Evolutionary conservation across 2,329 filamentous ascomycete genomes (phyloP).

Genomic region (Beauveria caledonica): DNA sequence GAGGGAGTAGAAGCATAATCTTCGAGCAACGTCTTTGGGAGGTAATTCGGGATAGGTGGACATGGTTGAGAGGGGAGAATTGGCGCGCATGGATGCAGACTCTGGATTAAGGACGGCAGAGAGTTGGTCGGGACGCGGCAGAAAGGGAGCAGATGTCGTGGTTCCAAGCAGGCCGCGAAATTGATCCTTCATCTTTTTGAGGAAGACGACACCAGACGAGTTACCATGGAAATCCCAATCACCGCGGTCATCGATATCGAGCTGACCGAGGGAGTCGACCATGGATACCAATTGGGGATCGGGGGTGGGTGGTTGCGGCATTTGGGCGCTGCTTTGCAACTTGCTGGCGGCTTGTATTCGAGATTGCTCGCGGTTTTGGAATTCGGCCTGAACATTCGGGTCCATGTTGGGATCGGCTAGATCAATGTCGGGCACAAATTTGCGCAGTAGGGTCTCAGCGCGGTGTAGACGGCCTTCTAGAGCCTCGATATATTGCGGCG

Average conservation of each 20-base stretch:
- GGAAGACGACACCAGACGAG: constrained; percentile 84
- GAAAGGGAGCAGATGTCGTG: constrained; percentile 50
- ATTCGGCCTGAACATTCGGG: constrained; percentile 63
- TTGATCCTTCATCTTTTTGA: constrained; percentile 79
- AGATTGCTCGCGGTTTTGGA: constrained; percentile 46
- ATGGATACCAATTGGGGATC: constrained; percentile 82
- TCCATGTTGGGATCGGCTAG: constrained; percentile 80
- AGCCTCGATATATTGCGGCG: constrained; percentile 87
- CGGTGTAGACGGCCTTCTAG: constrained; percentile 76
- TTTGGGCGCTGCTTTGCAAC: constrained; percentile 27
- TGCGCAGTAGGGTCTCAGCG: constrained; percentile 69
- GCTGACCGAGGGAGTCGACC: constrained; percentile 84
- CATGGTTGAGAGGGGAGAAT: constrained; percentile 51
- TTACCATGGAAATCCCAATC: constrained; percentile 94
- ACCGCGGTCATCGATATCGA: constrained; percentile 85
- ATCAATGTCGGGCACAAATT: constrained; percentile 76
- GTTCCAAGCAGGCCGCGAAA: constrained; percentile 69
- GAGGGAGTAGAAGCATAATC: constrained; percentile 47
- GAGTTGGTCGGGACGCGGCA: constrained; percentile 42
- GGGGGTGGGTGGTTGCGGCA: constrained; percentile 34
- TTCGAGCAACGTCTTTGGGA: constrained; percentile 45
- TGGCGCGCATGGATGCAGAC: constrained; percentile 56
- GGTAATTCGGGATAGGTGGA: constrained; percentile 61
- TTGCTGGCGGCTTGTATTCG: constrained; percentile 37
- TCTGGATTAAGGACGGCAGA: constrained; percentile 53